phyloP scores from a whole-genome alignment of 805 yeast species.

The Metschnikowia kofuensis region DNA sequence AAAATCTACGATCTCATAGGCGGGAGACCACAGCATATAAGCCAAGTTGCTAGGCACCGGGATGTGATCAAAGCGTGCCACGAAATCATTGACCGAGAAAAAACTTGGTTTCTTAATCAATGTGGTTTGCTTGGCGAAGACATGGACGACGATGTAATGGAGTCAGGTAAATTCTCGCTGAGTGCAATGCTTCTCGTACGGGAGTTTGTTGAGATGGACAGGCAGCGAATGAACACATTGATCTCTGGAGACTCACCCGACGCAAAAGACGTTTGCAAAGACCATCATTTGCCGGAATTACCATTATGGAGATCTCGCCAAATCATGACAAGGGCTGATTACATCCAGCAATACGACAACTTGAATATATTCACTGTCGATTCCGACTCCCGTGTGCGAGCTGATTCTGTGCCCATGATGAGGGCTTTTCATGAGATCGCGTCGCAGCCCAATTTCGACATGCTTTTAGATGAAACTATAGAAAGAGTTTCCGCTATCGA shows the following conservation, averaged over 20 bases:
- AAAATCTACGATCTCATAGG: slow-evolving; percentile 69
- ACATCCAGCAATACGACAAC: slow-evolving; percentile 70
- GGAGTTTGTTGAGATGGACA: slow-evolving; percentile 69
- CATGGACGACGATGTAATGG: slow-evolving; percentile 91
- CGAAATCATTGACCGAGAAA: slow-evolving; percentile 70
- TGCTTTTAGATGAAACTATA: slow-evolving; percentile 59
- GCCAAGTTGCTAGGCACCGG: slow-evolving; percentile 60
- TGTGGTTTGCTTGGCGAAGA: slow-evolving; percentile 73
- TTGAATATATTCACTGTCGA: slow-evolving; percentile 79
- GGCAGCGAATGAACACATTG: slow-evolving; percentile 28
- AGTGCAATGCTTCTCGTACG: slow-evolving; percentile 72
- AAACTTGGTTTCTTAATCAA: slow-evolving; percentile 82
- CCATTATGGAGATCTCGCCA: slow-evolving; percentile 85
- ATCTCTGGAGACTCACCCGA: slow-evolving; percentile 17
- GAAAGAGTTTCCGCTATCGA: slow-evolving; percentile 74
- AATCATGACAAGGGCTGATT: slow-evolving; percentile 82
- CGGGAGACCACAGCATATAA: slow-evolving; percentile 80
- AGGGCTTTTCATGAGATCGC: slow-evolving; percentile 81
- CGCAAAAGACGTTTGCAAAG: slow-evolving; percentile 19
- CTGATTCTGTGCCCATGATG: slow-evolving; percentile 89
- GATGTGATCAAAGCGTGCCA: slow-evolving; percentile 63
- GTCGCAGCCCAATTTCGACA: slow-evolving; percentile 65
- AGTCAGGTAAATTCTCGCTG: slow-evolving; percentile 69
- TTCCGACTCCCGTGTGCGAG: slow-evolving; percentile 66
- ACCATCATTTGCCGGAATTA: slow-evolving; percentile 63